These are phyloP conservation scores for Tetrapyrgos nigripes DNA, from an alignment of 1,284 basidiomycete species.

Conservation along the genomic window DNA sequence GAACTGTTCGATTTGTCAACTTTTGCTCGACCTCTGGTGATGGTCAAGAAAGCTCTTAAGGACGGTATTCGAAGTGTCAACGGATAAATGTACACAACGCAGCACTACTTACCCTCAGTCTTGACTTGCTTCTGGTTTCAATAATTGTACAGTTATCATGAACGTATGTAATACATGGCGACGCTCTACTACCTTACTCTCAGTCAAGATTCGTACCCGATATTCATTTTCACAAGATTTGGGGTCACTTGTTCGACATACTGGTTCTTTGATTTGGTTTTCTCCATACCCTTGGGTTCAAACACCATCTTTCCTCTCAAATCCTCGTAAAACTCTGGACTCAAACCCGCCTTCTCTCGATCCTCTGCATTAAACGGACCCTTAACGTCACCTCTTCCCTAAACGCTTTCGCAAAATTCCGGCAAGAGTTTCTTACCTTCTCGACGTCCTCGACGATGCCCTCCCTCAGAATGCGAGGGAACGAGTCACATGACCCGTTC, in stretches of 20 bases:
- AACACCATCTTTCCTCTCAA: conserved; percentile 65
- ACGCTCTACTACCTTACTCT: neutral
- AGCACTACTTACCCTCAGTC: too few species aligned
- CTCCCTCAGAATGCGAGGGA: too few species aligned
- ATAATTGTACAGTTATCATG: too few species aligned
- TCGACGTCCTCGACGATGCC: conserved; percentile 50
- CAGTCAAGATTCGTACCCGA: neutral
- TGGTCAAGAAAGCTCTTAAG: too few species aligned
- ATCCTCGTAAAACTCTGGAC: conserved; percentile 73
- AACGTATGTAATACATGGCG: neutral
- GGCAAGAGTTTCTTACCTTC: too few species aligned
- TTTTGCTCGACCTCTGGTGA: too few species aligned
- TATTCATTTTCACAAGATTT: neutral
- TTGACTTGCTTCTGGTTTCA: too few species aligned
- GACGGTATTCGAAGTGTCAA: too few species aligned
- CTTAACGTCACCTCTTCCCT: conserved; percentile 81
- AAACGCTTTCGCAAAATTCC: conserved; percentile 76
- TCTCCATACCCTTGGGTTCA: neutral
- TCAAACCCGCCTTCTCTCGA: conserved; percentile 78
- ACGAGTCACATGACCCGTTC: too few species aligned
- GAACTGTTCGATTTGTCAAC: too few species aligned
- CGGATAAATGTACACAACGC: too few species aligned
- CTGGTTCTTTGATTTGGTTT: neutral
- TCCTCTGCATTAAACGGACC: conserved; percentile 87
- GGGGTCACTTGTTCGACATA: neutral